Conservation (phyloP, 106 monocot species). For the Dendrobium officinale region DNA sequence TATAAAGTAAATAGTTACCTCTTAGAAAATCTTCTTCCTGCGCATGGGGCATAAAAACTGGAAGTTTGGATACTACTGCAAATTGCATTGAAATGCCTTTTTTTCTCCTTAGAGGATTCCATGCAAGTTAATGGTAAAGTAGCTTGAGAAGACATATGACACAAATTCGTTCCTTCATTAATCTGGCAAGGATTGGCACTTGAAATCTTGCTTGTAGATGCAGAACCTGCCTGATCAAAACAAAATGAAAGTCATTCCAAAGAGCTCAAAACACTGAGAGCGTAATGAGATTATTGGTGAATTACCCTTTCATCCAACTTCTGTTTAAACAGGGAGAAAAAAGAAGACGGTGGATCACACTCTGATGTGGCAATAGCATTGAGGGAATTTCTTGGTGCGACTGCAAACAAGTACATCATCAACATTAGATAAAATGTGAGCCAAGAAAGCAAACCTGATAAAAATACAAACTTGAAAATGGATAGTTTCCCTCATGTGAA, state of each 20-base stretch:
- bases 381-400: background rate
- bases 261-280: background rate
- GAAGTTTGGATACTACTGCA: background rate
- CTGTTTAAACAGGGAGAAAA: constrained; percentile 5
- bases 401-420: background rate
- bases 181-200: background rate
- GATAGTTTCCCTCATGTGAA: background rate
- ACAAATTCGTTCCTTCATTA: background rate
- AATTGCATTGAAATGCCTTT: background rate
- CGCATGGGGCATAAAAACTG: background rate
- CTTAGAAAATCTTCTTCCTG: background rate
- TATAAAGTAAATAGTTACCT: background rate
- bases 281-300: constrained; percentile 1
- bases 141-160: background rate
- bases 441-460: background rate
- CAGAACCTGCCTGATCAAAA: constrained; percentile 3
- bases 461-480: background rate
- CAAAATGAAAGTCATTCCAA: constrained; percentile 1
- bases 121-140: too few species aligned
- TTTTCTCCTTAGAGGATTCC: background rate
- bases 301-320: constrained; percentile 1
- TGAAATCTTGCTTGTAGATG: background rate
- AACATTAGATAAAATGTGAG: background rate
- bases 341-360: constrained; percentile 1
- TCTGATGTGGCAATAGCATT: background rate